Base-by-base conservation (phyloP, 331 rosid genomes). In the Quercus tomentella region DNA sequence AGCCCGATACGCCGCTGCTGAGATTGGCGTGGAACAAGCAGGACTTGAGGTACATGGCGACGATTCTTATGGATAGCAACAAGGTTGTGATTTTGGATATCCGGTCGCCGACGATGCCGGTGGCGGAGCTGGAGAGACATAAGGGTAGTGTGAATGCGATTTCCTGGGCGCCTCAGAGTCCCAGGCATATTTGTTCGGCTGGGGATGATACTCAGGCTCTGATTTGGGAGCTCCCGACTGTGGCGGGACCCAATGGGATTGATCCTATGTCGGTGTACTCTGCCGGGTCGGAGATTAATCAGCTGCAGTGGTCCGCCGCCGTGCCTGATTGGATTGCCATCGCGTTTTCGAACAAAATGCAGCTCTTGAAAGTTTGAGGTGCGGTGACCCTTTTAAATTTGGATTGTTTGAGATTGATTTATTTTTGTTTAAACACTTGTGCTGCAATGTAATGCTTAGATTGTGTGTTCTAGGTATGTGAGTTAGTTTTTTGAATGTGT, bases 21-120 rank as follows among this genome's bases (percentile, higher is more conserved):
- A 84, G 99, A 23, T 74, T 93, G 82, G 99, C 98, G 25, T 96
- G 99, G 99, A 96, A 96, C 84, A 96, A 96, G 83, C 97, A 90
- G 90, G 99, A 96, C 62, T 73, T 96, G 72, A 84, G 97, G 82
- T 96, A 89, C 83, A 96, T 96, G 99, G 99, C 98, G 0, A 96
- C 98, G 0, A 91, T 84, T 57, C 35, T 93, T 80, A 96, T 96
- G 99, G 99, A 93, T 21, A 93, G 98, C 35, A 91, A 89, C 79
- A 93, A 88, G 58, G 85, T 96, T 68, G 99, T 96, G 76, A 93
- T 96, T 21, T 80, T 96, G 89, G 99, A 96, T 73, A 96, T 96
- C 37, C 72, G 99, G 2, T 91, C 97, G 0, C 99, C 99, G 1
- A 89, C 96, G 6, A 86, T 83, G 77, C 99, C 99, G 0, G 99